Evolutionary conservation across 768 basidiomycete genomes (phyloP).

Genomic region (Amyloporia xantha): DNA sequence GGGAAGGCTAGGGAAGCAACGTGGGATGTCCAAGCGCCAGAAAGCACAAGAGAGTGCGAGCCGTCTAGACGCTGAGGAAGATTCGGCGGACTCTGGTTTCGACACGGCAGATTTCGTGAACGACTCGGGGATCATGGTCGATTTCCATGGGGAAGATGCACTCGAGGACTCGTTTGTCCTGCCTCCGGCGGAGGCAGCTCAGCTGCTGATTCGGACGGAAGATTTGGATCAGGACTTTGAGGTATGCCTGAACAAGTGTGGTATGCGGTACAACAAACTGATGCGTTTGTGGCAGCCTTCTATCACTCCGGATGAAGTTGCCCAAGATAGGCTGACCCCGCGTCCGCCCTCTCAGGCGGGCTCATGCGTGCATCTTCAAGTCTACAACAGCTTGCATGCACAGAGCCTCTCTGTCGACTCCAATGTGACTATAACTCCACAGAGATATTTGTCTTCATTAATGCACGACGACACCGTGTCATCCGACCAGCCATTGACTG

Average conservation of each 20-base stretch:
- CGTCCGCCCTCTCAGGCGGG: neutral
- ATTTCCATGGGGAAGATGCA: neutral
- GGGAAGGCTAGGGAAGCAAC: neutral
- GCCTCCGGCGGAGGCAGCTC: neutral
- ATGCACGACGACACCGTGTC: neutral
- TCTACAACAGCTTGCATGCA: neutral
- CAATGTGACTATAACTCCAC: neutral
- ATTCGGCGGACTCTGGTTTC: too few species aligned
- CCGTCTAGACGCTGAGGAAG: too few species aligned
- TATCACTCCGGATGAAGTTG: neutral
- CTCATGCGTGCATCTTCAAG: neutral
- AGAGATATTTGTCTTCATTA: neutral
- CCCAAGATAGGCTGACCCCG: neutral
- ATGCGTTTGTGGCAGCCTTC: neutral
- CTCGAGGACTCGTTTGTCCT: conserved; percentile 4
- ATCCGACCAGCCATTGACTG: neutral
- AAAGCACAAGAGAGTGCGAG: too few species aligned
- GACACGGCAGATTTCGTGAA: neutral
- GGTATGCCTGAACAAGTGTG: neutral
- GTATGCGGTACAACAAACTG: neutral
- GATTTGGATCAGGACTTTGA: too few species aligned
- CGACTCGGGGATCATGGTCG: neutral
- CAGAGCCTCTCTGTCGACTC: neutral
- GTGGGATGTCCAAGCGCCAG: neutral
- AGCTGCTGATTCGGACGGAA: neutral